Base-by-base conservation (phyloP, 2,329 filamentous ascomycete genomes). In the Aspergillus aculeatus region DNA sequence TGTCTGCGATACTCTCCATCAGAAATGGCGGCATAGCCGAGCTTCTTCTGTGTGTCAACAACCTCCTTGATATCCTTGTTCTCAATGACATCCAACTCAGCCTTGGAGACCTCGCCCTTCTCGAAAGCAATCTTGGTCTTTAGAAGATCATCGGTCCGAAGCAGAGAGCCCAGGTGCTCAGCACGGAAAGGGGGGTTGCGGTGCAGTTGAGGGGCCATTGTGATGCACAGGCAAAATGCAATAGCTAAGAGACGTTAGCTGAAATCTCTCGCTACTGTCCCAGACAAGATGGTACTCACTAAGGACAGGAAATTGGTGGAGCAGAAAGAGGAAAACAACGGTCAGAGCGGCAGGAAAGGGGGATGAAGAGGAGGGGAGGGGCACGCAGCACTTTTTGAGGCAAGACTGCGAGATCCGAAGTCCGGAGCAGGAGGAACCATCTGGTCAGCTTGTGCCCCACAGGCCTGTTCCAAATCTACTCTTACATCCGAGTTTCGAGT, bases 111-210 rank as follows among this genome's bases (percentile, higher is more conserved):
- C 65, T 83, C 77, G 59, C 84, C 84, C 57, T 85, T 83, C 64
- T 87, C 80, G 60, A 82, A 74, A 71, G 83, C 72, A 64, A 81
- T 78, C 74, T 89, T 81, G 51, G 84, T 83, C 50, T 84, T 79
- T 14, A 89, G 80, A 26, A 91, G 82, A 54, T 82, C 76, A 55
- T 84, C 74, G 1, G 89, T 88, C 32, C 89, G 86, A 59, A 91
- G 83, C 32, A 91, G 80, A 14, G 88, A 90, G 53, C 89, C 89
- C 62, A 90, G 82, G 65, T 91, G 89, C 76, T 91, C 89, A 61
- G 88, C 87, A 70, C 89, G 83, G 76, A 89, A 91, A 53, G 86
- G 88, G 47, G 85, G 84, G 61, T 77, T 74, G 62, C 76, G 76
- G 62, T 71, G 77, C 51, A 74, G 67, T 62, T 69, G 66, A 61